Base-by-base conservation (phyloP, 495 filamentous ascomycete species). In the Podospora bellae-mahoneyi region DNA sequence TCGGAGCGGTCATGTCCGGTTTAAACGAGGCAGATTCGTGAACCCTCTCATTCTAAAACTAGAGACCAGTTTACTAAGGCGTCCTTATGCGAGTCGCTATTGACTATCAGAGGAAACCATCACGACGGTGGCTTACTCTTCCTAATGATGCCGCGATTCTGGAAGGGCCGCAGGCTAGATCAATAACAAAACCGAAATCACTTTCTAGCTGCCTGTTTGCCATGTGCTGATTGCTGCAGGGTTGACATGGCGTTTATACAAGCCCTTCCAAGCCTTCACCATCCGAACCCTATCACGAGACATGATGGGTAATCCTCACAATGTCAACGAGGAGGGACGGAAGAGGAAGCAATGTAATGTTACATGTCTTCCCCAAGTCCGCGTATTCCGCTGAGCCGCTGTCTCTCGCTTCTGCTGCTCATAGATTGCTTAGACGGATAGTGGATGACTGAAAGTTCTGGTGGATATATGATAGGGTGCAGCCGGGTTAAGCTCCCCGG, bases 271-370 rank as follows among this genome's bases (percentile, higher is more conserved):
- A 18, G n/a, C 13, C 55, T 23, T 26, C 23, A 23, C 23, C 55
- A 58, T 58, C 23, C 15, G 15, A 48, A 3, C 9, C 39, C 7
- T 0, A 23, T 58, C 55, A 58, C n/a, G 23, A 58, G 55, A 48
- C 39, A 16, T 3, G 13, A 10, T 48, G 39, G 39, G n/a, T 58
- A 58, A 4, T 23, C 55, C n/a, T 58, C 23, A 15, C 10, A n/a
- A 2, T 18, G 55, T 58, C 23, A 10, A 18, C 15, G 9, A 48
- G 39, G 39, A 48, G 39, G 55, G 55, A 58, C 55, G n/a, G 55
- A 58, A 19, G 23, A 23, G 55, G 23, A 19, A 58, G n/a, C 39
- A 48, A 58, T 58, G 55, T 58, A 58, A 58, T 58, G 55, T 58
- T 58, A 58, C 55, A 20, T 58, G n/a, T 58, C 55, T 20, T 58